Base-by-base conservation (phyloP, 257 asterid species). In the Mentha longifolia region DNA sequence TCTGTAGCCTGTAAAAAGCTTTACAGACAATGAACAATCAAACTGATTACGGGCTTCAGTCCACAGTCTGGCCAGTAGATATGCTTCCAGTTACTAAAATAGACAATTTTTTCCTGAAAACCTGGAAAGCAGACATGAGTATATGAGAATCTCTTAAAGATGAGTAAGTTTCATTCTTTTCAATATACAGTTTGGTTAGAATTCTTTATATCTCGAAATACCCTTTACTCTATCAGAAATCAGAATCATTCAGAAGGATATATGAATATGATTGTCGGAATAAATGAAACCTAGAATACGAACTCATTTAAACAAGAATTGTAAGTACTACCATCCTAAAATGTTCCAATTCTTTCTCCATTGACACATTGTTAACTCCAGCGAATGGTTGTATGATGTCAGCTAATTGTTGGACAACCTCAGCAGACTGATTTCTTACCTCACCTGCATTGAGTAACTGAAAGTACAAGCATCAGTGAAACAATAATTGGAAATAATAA, bases 311-410 rank as follows among this genome's bases (percentile, higher is more conserved):
- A 57, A 47, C 51, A 58, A 28, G 58, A 47, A 14, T 61, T 31
- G 45, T 33, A 45, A 61, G 68, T 63, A 35, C 65, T 82, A 88
- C 96, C 96, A 47, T 78, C 78, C 82, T 73, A 71, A 91, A 89
- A 72, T 76, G 84, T 59, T 84, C 85, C 84, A 91, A 45, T 77
- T 91, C 91, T 77, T 79, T 77, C 84, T 70, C 87, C 72, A 87
- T 51, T 20, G 67, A 81, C 43, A 41, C 72, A 56, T 73, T 75
- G 55, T 73, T 9, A 47, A 74, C 83, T 80, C 64, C 74, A 20
- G 68, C 79, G 45, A 74, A 61, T 64, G 78, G 79, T 41, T 68
- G 79, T 70, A 43, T 31, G 39, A 54, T 45, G 66, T 74, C 74
- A 11, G 76, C 77, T 64, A 76, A 65, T 65, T 78, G 81, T 51